Evolutionary conservation across 768 basidiomycete species (phyloP), one percentile per base, ranked within the genome.

Genomic region (Ramaria sp.): DNA sequence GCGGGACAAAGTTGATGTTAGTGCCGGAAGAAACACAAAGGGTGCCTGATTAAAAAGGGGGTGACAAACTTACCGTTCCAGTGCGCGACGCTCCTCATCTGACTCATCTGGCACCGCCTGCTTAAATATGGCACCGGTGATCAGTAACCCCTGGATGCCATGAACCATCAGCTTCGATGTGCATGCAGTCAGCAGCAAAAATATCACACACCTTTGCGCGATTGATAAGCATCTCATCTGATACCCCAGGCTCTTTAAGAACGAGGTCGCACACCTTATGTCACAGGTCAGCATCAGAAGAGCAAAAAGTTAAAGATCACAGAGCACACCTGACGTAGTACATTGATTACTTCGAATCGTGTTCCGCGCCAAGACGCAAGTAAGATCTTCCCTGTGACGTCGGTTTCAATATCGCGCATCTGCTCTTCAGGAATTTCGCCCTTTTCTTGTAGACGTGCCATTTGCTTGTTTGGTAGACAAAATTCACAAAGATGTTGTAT

Each of bases 301-400:
- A 24, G 9, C 51, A 42, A 42, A 5, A 3, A 1, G 9, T 37
- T 13, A 32, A 18, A 22, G 30, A 22, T 20, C 38, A 45, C 67
- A 22, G 15, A 6, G 32, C 62, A 48, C 44, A 73, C 79, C 73
- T 89, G 83, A 49, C 91, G 78, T 47, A 95, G 73, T 13, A 97
- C 91, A 62, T 91, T 87, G 20, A 87, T 78, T 39, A 98, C 92
- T 70, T 99, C 96, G 64, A 97, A 81, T 50, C 94, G 82, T 3
- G 94, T 95, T 13, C 95, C 96, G 56, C 93, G 83, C 96, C 96
- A 99, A 24, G 95, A 95, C 5, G 94, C 95, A 27, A 98, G 81
- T 71, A 98, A 78, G 64, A 96, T 92, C 83, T 91, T 95, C 47
- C 92, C 92, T 1, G 90, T 94, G 57, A 98, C 78, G 63, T 97